These are phyloP conservation scores for Scheffersomyces ergatensis DNA, from an alignment of 805 yeast species.

Conservation along the genomic window DNA sequence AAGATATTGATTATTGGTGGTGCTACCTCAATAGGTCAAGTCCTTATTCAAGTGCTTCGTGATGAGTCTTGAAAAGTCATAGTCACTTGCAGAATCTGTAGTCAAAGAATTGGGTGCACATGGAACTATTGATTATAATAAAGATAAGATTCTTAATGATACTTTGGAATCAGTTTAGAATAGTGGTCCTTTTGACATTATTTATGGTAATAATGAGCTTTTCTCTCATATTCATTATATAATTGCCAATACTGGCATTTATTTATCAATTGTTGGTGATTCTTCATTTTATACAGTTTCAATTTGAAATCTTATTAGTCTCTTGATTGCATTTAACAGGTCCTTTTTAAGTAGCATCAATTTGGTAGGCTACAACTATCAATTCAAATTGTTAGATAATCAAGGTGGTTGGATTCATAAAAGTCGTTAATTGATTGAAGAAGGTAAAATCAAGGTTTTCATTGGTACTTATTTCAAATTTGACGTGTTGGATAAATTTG, in stretches of 20 bases:
- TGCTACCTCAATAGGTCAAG: constrained; percentile 65
- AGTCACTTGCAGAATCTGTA: constrained; percentile 50
- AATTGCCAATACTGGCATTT: constrained; percentile 55
- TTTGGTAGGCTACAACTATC: constrained; percentile 26
- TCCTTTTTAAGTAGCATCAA: no score
- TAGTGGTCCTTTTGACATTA: constrained; percentile 50
- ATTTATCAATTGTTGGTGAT: constrained; percentile 60
- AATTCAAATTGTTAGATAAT: constrained; percentile 11
- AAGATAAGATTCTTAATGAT: constrained; percentile 24
- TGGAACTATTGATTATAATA: constrained; percentile 54
- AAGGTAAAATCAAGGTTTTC: constrained; percentile 41
- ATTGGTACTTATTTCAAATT: constrained; percentile 56
- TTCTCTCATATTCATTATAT: no score
- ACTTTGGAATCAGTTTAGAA: constrained; percentile 31
- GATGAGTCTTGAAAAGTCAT: constrained; percentile 47
- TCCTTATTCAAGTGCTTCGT: constrained; percentile 56
- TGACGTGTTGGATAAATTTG: constrained; percentile 49
- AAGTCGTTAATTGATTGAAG: constrained; percentile 40
- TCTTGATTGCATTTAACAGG: no score
- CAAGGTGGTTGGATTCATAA: constrained; percentile 15
- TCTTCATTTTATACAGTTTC: no score
- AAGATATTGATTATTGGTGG: constrained; percentile 70
- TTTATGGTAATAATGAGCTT: constrained; percentile 58
- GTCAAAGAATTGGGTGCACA: constrained; percentile 57
- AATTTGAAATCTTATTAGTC: no score